A percentile compares a stretch with the other conserved stretches of the same genome.
Conservation (phyloP, 2,329 filamentous ascomycete species). For the Malbranchea cinnamomea region DNA sequence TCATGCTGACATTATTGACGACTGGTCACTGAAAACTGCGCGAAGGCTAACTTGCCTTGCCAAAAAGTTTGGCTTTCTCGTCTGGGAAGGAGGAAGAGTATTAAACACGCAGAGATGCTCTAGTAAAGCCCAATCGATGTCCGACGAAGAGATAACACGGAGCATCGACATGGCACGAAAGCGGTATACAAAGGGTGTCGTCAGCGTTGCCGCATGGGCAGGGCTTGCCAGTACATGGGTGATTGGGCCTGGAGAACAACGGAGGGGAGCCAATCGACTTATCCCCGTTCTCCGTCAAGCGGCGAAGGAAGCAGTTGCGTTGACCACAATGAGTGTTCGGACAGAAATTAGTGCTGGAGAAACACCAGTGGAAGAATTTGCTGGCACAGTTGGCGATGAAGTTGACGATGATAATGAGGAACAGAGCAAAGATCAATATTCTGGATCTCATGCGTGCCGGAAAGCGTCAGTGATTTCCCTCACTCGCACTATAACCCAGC, state of each 20-base stretch:
- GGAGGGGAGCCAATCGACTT: slow-evolving; percentile 26
- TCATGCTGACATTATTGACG: slow-evolving; percentile 46
- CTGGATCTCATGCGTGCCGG: slow-evolving; percentile 15
- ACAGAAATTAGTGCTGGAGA: slow-evolving; percentile 26
- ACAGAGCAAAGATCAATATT: neutral
- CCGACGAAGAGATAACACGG: slow-evolving; percentile 18
- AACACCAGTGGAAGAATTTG: slow-evolving; percentile 9
- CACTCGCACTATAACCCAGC: slow-evolving; percentile 24
- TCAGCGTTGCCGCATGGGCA: slow-evolving; percentile 25
- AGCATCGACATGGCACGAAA: slow-evolving; percentile 22
- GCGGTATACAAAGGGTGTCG: slow-evolving; percentile 24
- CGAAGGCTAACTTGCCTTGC: slow-evolving; percentile 20
- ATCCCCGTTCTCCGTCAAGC: slow-evolving; percentile 28
- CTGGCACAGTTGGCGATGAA: too few relatives aligned
- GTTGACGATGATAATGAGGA: slow-evolving; percentile 10
- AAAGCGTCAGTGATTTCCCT: slow-evolving; percentile 29
- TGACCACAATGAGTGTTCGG: slow-evolving; percentile 22
- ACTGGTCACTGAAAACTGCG: slow-evolving; percentile 43
- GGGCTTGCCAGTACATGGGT: slow-evolving; percentile 26
- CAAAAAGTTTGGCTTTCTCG: slow-evolving; percentile 23
- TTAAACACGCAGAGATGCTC: slow-evolving; percentile 23
- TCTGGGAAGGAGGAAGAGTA: slow-evolving; percentile 28
- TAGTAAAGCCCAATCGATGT: slow-evolving; percentile 16
- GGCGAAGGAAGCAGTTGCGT: slow-evolving; percentile 27
- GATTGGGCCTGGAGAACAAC: slow-evolving; percentile 19